These are phyloP conservation scores for Cephaloascus albidus DNA, from an alignment of 805 yeast species.

Conservation along the genomic window DNA sequence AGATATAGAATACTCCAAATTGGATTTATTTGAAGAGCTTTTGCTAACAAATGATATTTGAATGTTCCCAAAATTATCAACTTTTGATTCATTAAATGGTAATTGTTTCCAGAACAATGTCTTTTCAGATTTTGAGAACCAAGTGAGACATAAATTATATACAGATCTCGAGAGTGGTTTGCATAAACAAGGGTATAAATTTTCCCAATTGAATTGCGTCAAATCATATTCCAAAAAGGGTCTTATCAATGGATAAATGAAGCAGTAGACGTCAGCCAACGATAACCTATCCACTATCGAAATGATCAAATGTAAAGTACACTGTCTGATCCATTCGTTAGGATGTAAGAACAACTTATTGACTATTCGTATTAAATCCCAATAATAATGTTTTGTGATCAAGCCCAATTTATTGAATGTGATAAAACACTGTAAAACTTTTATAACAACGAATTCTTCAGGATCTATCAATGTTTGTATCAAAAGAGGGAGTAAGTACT, in stretches of 20 bases:
- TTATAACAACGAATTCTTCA: slow-evolving; percentile 72
- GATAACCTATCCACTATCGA: slow-evolving; percentile 54
- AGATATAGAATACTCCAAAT: slow-evolving; percentile 43
- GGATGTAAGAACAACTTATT: slow-evolving; percentile 72
- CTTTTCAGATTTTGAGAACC: slow-evolving; percentile 61
- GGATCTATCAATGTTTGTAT: slow-evolving; percentile 77
- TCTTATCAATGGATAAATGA: slow-evolving; percentile 71
- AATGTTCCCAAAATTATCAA: neutral
- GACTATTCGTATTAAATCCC: slow-evolving; percentile 44
- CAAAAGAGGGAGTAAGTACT: slow-evolving; percentile 77
- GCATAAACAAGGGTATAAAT: slow-evolving; percentile 57
- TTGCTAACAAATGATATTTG: neutral
- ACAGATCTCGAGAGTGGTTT: slow-evolving; percentile 59
- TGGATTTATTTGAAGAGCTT: slow-evolving; percentile 4
- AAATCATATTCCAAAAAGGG: slow-evolving; percentile 75
- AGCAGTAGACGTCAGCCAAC: slow-evolving; percentile 75
- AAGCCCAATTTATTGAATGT: slow-evolving; percentile 49
- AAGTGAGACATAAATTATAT: slow-evolving; percentile 51
- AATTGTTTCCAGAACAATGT: slow-evolving; percentile 75
- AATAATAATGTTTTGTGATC: slow-evolving; percentile 36
- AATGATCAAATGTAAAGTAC: slow-evolving; percentile 50
- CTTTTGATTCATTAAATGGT: slow-evolving; percentile 12
- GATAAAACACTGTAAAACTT: slow-evolving; percentile 53
- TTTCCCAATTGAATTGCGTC: slow-evolving; percentile 54
- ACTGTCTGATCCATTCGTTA: slow-evolving; percentile 74